Evolutionary conservation across 805 yeast species (phyloP).

Genomic region (Komagataella mondaviorum): DNA sequence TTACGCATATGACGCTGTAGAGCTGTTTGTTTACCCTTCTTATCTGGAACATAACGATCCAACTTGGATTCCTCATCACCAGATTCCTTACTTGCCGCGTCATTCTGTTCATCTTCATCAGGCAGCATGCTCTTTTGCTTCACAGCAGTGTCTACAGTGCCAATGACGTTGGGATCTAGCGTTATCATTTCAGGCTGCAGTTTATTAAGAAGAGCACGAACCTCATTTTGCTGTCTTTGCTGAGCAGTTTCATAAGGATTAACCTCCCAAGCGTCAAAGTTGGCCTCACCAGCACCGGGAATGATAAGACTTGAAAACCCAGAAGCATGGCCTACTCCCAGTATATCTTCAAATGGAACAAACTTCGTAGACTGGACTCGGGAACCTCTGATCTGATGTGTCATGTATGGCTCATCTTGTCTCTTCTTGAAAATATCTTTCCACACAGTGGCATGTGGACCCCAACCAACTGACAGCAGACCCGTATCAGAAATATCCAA

Average conservation of each 20-base stretch:
- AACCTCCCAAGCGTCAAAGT: constrained; percentile 83
- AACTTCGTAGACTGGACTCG: constrained; percentile 53
- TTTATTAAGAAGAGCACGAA: constrained; percentile 73
- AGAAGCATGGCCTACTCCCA: constrained; percentile 71
- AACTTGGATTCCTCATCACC: constrained; percentile 15
- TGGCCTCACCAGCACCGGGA: constrained; percentile 98
- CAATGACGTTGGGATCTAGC: constrained; percentile 79
- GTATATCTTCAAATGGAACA: constrained; percentile 94
- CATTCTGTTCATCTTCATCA: constrained; percentile 34
- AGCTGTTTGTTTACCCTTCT: constrained; percentile 72
- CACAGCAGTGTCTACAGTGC: constrained; percentile 67
- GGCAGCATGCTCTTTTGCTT: constrained; percentile 50
- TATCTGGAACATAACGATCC: constrained; percentile 42
- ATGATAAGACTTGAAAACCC: constrained; percentile 80
- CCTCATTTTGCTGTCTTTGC: constrained; percentile 91
- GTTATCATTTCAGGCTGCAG: constrained; percentile 87
- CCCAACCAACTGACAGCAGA: constrained; percentile 82
- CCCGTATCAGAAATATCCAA: constrained; percentile 81
- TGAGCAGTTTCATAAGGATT: constrained; percentile 88
- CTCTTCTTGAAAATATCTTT: constrained; percentile 61
- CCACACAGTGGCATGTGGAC: constrained; percentile 92
- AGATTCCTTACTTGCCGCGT: constrained; percentile 13
- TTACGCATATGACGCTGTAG: constrained; percentile 70
- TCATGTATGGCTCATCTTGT: constrained; percentile 85
- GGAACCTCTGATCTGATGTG: constrained; percentile 71